phyloP scores from a whole-genome alignment of 2,329 filamentous ascomycete genomes.

The Exophiala aquamarina region DNA sequence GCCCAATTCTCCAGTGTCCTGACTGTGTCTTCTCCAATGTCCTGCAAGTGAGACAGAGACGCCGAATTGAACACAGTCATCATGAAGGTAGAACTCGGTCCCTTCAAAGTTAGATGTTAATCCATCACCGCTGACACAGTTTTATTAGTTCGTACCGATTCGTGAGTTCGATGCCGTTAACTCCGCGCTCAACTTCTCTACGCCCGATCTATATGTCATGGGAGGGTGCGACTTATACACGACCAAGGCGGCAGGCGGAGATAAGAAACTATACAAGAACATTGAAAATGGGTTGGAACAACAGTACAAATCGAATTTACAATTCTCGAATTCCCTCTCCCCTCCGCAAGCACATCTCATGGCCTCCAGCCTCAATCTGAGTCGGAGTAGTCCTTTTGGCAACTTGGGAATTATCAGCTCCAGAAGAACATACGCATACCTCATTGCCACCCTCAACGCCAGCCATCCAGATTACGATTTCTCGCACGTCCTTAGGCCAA shows the following conservation, averaged over 20 bases:
- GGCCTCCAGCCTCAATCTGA: slow-evolving; percentile 68
- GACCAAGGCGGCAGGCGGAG: slow-evolving; percentile 89
- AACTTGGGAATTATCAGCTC: slow-evolving; percentile 84
- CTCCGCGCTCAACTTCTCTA: slow-evolving; percentile 92
- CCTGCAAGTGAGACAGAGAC: too few species aligned
- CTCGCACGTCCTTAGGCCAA: slow-evolving; percentile 82
- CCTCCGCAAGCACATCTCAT: slow-evolving; percentile 74
- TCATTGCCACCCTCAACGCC: slow-evolving; percentile 95
- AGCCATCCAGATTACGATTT: slow-evolving; percentile 98
- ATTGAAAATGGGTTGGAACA: slow-evolving; percentile 90
- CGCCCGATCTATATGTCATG: slow-evolving; percentile 84
- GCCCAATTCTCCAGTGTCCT: neutral
- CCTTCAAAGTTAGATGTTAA: neutral
- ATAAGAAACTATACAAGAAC: slow-evolving; percentile 96
- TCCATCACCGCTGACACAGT: slow-evolving; percentile 21
- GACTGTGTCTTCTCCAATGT: neutral
- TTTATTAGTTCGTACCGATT: slow-evolving; percentile 79
- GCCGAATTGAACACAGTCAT: slow-evolving; percentile 11
- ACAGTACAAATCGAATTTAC: slow-evolving; percentile 84
- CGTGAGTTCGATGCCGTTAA: slow-evolving; percentile 90
- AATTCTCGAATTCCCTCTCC: slow-evolving; percentile 82
- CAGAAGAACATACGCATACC: slow-evolving; percentile 88
- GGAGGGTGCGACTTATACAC: slow-evolving; percentile 97
- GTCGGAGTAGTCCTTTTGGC: slow-evolving; percentile 87
- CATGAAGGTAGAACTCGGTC: slow-evolving; percentile 30